Evolutionary conservation across 305 asterid species (phyloP).

Genomic region (Fraxinus angustifolia): DNA sequence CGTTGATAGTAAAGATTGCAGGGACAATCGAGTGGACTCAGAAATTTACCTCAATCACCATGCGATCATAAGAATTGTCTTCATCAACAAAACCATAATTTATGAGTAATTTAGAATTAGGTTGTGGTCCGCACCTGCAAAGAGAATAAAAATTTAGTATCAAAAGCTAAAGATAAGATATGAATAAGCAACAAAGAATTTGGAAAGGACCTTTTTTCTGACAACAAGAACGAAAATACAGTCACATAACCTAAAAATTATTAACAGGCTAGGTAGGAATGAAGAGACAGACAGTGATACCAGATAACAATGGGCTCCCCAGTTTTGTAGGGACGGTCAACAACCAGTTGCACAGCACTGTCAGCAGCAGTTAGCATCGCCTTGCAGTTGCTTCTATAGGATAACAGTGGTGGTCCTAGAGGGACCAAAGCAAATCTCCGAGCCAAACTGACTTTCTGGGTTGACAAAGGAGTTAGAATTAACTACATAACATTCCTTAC

Average conservation of each 20-base stretch:
- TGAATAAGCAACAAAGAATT: slow-evolving; percentile 9
- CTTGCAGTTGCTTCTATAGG: slow-evolving; percentile 93
- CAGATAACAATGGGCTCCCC: slow-evolving; percentile 92
- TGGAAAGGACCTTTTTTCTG: background rate
- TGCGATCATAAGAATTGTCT: slow-evolving; percentile 79
- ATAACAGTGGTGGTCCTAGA: slow-evolving; percentile 79
- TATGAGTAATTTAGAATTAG: slow-evolving; percentile 84
- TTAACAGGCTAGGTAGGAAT: background rate
- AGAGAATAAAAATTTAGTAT: slow-evolving; percentile 23
- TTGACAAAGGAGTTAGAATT: slow-evolving; percentile 24
- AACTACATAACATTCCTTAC: background rate
- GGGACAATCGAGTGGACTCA: slow-evolving; percentile 18
- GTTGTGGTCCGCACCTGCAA: slow-evolving; percentile 96
- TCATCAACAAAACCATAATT: slow-evolving; percentile 98
- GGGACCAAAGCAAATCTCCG: slow-evolving; percentile 97
- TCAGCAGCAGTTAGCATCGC: slow-evolving; percentile 39
- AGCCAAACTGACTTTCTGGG: slow-evolving; percentile 93
- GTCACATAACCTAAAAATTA: background rate
- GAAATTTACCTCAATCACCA: slow-evolving; percentile 66
- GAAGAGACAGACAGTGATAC: slow-evolving; percentile 38
- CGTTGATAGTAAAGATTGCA: slow-evolving; percentile 19
- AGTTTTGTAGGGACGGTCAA: slow-evolving; percentile 73
- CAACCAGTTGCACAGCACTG: slow-evolving; percentile 44
- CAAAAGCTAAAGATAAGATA: slow-evolving; percentile 15
- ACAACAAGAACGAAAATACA: slow-evolving; percentile 1